These are phyloP conservation scores for Globisporangium emineosum DNA, from an alignment of 352 stramenopile species.

Conservation along the genomic window DNA sequence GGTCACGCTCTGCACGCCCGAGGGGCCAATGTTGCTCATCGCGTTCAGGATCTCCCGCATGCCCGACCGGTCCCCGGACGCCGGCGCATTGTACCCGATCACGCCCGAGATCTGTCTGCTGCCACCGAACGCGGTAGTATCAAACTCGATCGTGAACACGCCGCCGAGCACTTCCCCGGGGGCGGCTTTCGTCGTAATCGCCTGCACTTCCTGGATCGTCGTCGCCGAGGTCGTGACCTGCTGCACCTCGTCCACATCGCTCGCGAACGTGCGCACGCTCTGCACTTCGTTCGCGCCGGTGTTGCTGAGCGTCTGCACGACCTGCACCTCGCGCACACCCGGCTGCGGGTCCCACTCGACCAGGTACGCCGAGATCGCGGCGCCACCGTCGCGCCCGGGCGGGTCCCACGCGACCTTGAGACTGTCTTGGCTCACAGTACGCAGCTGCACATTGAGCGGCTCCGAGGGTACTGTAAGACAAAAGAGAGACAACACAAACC, in stretches of 20 bases:
- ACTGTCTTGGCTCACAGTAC: slow-evolving; percentile 67
- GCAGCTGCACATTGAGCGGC: slow-evolving; percentile 63
- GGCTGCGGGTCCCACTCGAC: slow-evolving; percentile 93
- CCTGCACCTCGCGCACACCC: slow-evolving; percentile 87
- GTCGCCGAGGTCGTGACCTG: slow-evolving; percentile 76
- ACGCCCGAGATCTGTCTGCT: slow-evolving; percentile 90
- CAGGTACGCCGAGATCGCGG: slow-evolving; percentile 68
- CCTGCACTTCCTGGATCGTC: slow-evolving; percentile 59
- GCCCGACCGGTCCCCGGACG: slow-evolving; percentile 41
- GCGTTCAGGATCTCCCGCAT: slow-evolving; percentile 74
- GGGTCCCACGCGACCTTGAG: slow-evolving; percentile 74
- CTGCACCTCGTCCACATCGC: slow-evolving; percentile 89
- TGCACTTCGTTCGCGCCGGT: slow-evolving; percentile 93
- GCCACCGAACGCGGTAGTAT: slow-evolving; percentile 84
- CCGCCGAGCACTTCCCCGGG: slow-evolving; percentile 80
- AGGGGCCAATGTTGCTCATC: slow-evolving; percentile 72
- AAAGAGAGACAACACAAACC: background rate
- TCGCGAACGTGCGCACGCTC: slow-evolving; percentile 84
- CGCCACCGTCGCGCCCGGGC: slow-evolving; percentile 66
- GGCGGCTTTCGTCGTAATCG: slow-evolving; percentile 85
- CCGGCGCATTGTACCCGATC: slow-evolving; percentile 81
- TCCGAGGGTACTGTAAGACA: slow-evolving; percentile 32
- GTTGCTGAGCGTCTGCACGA: slow-evolving; percentile 73
- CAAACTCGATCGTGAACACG: slow-evolving; percentile 90
- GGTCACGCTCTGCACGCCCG: slow-evolving; percentile 53